These are phyloP conservation scores for Zelopaecilomyces penicillatus DNA, from an alignment of 2,329 filamentous ascomycete genomes.

Conservation along the genomic window DNA sequence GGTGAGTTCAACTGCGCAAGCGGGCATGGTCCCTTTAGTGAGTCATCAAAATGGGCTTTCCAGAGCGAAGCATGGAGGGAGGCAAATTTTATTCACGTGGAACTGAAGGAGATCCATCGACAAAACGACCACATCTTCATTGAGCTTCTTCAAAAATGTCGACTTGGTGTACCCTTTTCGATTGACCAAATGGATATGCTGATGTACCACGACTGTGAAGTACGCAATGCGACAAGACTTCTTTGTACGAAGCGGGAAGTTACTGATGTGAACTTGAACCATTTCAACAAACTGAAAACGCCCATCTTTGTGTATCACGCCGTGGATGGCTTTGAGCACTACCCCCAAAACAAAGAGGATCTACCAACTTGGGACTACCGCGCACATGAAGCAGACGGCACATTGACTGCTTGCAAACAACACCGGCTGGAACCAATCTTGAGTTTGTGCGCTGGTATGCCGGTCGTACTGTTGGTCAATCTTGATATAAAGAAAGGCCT, in stretches of 20 bases:
- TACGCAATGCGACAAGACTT: constrained; percentile 5
- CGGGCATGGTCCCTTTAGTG: constrained; percentile 11
- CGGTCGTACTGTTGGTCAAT: constrained; percentile 19
- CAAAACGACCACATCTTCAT: constrained; percentile 37
- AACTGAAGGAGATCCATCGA: constrained; percentile 48
- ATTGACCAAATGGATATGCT: constrained; percentile 1
- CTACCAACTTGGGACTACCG: too few species aligned
- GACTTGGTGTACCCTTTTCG: constrained; percentile 1
- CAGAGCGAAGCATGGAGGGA: constrained; percentile 46
- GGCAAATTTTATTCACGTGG: constrained; percentile 44
- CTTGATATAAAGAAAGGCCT: constrained; percentile 11
- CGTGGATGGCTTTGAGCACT: constrained; percentile 1
- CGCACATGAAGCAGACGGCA: constrained; percentile 6
- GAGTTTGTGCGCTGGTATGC: constrained; percentile 11
- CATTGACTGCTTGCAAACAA: constrained; percentile 7
- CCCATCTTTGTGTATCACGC: constrained; percentile 1
- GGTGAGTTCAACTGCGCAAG: constrained; percentile 3
- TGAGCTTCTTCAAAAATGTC: constrained; percentile 7
- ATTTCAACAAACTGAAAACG: background rate
- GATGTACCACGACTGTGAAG: constrained; percentile 4
- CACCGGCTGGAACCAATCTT: constrained; percentile 12
- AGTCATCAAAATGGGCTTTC: constrained; percentile 56
- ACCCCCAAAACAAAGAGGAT: background rate
- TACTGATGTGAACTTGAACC: background rate
- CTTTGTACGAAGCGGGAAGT: constrained; percentile 5